Percentiles rank a stretch among this genome's conserved stretches.
Evolutionary conservation across 306 rosid species (phyloP).

Genomic region (Medicago truncatula): DNA sequence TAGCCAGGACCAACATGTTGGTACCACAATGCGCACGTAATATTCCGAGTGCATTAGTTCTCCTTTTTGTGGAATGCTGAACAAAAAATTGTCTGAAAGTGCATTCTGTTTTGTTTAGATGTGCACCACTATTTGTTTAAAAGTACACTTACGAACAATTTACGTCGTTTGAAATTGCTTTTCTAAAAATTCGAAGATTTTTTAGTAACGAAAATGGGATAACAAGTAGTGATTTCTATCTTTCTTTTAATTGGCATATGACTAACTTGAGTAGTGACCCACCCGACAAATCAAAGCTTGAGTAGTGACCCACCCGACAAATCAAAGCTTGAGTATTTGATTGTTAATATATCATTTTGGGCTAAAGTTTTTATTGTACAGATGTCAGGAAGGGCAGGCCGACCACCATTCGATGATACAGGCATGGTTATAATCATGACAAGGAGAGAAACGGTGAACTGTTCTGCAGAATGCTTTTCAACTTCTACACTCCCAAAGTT

Average conservation of each 20-base stretch:
- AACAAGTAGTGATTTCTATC: neutral
- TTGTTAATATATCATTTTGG: conserved; percentile 11
- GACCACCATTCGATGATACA: conserved; percentile 98
- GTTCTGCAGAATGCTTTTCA: conserved; percentile 9
- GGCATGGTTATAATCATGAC: conserved; percentile 98
- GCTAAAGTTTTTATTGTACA: conserved; percentile 44
- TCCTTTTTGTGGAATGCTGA: neutral
- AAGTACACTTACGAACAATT: neutral
- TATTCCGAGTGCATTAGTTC: neutral
- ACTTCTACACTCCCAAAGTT: neutral
- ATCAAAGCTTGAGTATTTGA: conserved; percentile 10
- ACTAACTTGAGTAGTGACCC: neutral
- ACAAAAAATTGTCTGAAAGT: neutral
- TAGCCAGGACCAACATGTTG: neutral
- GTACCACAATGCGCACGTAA: neutral
- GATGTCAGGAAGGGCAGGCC: conserved; percentile 99
- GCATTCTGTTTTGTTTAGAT: neutral
- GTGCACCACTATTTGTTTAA: neutral
- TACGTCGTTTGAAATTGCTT: neutral
- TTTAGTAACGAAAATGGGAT: neutral
- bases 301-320: conserved; percentile 2
- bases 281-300: conserved; percentile 1
- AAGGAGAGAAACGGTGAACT: conserved; percentile 88
- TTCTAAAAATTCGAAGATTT: neutral
- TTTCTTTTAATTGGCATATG: neutral